These are phyloP conservation scores for Tetracentron sinense DNA, from an alignment of 164 flowering plant species.

Conservation along the genomic window DNA sequence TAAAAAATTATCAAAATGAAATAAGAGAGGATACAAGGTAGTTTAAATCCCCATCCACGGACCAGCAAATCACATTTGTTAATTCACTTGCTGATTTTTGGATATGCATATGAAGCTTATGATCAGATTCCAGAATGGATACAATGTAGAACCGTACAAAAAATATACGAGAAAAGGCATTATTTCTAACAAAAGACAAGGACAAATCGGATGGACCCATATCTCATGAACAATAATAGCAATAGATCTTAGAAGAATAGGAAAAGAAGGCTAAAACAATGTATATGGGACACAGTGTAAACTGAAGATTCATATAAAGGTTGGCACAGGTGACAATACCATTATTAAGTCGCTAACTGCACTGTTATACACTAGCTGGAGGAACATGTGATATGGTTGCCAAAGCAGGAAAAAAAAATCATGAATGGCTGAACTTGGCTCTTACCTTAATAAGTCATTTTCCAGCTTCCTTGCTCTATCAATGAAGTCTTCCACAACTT, in stretches of 20 bases:
- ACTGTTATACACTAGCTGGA: neutral
- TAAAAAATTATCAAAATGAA: no score
- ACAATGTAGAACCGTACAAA: no score
- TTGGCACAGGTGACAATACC: no score
- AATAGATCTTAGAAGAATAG: neutral
- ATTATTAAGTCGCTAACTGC: neutral
- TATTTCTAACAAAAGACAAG: neutral
- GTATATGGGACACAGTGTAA: neutral
- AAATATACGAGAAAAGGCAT: neutral
- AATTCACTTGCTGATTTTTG: neutral
- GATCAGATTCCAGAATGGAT: neutral
- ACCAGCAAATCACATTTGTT: neutral
- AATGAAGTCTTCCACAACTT: slow-evolving; percentile 48
- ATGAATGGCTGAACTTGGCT: neutral
- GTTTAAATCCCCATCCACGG: no score
- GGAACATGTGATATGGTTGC: neutral
- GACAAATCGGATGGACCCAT: neutral
- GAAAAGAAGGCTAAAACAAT: neutral
- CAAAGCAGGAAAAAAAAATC: no score
- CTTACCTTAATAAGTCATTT: slow-evolving; percentile 55
- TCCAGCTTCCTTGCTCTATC: slow-evolving; percentile 54
- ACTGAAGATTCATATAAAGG: neutral
- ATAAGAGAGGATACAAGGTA: no score
- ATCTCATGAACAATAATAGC: neutral
- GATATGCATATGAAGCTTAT: neutral